phyloP scores from a whole-genome alignment of 176 grass and related monocot genomes.

The Carex scoparia region DNA sequence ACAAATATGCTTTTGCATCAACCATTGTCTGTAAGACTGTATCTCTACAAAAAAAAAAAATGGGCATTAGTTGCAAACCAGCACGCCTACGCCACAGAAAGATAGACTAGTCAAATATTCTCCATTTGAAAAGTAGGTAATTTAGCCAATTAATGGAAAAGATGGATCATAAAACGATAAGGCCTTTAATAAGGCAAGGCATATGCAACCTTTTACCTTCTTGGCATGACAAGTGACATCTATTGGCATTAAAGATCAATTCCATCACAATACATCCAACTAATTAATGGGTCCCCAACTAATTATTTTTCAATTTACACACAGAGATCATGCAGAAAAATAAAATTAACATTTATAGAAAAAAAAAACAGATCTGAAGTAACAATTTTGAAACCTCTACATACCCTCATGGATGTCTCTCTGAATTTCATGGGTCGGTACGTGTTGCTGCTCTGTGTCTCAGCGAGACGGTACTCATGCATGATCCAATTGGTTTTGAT shows the following conservation, averaged over 20 bases:
- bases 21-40: neutral
- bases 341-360: neutral
- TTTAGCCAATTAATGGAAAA: constrained; percentile 23
- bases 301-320: neutral
- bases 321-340: neutral
- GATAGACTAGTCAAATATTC: neutral
- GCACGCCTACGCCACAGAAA: neutral
- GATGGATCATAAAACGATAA: constrained; percentile 14
- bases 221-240: constrained; percentile 17
- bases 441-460: constrained; percentile 17
- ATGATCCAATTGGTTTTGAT: constrained; percentile 47
- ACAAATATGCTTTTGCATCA: neutral
- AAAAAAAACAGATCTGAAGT: neutral
- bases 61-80: neutral
- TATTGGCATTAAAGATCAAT: constrained; percentile 9
- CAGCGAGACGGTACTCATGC: constrained; percentile 50
- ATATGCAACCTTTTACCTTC: constrained; percentile 21
- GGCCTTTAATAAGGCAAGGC: constrained; percentile 15
- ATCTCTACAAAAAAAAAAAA: neutral
- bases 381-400: too few relatives aligned
- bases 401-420: constrained; percentile 28
- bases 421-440: constrained; percentile 28
- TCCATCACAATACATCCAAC: constrained; percentile 15
- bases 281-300: neutral
- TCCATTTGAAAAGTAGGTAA: constrained; percentile 24